Conservation (phyloP, 129 eudicot species). For the Cynara cardunculus region DNA sequence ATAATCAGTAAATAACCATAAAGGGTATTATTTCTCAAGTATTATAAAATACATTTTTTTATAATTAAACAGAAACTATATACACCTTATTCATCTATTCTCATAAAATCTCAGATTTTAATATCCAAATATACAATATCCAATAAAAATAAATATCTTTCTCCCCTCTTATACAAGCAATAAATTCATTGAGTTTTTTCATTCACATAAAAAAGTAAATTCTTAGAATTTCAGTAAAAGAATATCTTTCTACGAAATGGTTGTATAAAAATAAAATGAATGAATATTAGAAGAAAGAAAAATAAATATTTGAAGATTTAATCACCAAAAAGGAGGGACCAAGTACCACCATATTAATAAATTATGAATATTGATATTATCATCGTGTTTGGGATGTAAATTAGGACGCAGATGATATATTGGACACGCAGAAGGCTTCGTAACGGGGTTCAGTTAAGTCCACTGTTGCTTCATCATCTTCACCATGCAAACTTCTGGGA, state of each 20-base stretch:
- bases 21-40: no score
- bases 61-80: no score
- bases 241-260: neutral
- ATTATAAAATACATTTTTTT: no score
- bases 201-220: no score
- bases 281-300: neutral
- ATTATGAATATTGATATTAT: slow-evolving; percentile 12
- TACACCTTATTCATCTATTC: neutral
- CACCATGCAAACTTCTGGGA: slow-evolving; percentile 16
- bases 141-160: no score
- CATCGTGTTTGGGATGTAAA: neutral
- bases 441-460: slow-evolving; percentile 78
- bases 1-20: no score
- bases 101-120: neutral
- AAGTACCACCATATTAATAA: slow-evolving; percentile 16
- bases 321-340: neutral
- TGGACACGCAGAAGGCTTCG: slow-evolving; percentile 62
- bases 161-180: no score
- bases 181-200: no score
- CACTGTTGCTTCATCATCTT: slow-evolving; percentile 43
- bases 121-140: no score
- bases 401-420: slow-evolving; percentile 24
- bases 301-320: slow-evolving; percentile 11
- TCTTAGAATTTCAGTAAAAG: no score
- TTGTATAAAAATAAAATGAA: slow-evolving; percentile 11